Percentiles rank a stretch among this genome's conserved stretches.
These are phyloP conservation scores for Lepidium aucheri DNA, from an alignment of 345 rosid species.

Conservation along the genomic window DNA sequence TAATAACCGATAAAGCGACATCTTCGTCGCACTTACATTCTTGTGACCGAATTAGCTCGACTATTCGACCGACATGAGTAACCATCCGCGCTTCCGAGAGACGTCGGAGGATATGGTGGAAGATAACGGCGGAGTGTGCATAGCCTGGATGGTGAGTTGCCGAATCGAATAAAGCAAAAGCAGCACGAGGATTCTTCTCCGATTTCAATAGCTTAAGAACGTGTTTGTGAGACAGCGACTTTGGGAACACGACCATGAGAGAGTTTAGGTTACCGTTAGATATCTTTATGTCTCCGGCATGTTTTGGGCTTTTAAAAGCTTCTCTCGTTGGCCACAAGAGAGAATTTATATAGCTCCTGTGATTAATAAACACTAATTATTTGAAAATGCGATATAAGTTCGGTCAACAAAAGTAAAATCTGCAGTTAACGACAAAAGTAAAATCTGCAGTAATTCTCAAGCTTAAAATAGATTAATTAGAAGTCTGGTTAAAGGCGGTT, in stretches of 20 bases:
- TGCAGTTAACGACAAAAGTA: not conserved
- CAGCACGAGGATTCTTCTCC: constrained; percentile 41
- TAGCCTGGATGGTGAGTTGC: constrained; percentile 48
- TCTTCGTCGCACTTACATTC: constrained; percentile 71
- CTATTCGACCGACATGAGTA: constrained; percentile 39
- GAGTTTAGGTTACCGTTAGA: not conserved
- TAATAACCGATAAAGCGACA: constrained; percentile 54
- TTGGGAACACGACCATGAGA: constrained; percentile 55
- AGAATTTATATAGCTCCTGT: no score
- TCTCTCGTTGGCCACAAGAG: not conserved
- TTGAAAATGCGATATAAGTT: no score
- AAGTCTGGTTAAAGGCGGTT: constrained; percentile 15
- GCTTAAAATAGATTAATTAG: not conserved
- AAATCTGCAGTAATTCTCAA: no score
- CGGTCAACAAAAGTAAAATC: not conserved
- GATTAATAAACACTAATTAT: no score
- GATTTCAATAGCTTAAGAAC: constrained; percentile 61
- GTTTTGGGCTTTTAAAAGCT: not conserved
- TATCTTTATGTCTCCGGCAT: constrained; percentile 21
- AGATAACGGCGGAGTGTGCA: constrained; percentile 50
- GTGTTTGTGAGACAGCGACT: constrained; percentile 42
- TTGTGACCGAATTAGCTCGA: constrained; percentile 48
- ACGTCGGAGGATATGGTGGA: constrained; percentile 77
- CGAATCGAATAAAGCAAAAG: constrained; percentile 55
- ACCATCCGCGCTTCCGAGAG: constrained; percentile 43